Percentiles rank a stretch among this genome's conserved stretches.
Evolutionary conservation across 768 basidiomycete species (phyloP).

Genomic region (Coprinellus aureogranulatus): DNA sequence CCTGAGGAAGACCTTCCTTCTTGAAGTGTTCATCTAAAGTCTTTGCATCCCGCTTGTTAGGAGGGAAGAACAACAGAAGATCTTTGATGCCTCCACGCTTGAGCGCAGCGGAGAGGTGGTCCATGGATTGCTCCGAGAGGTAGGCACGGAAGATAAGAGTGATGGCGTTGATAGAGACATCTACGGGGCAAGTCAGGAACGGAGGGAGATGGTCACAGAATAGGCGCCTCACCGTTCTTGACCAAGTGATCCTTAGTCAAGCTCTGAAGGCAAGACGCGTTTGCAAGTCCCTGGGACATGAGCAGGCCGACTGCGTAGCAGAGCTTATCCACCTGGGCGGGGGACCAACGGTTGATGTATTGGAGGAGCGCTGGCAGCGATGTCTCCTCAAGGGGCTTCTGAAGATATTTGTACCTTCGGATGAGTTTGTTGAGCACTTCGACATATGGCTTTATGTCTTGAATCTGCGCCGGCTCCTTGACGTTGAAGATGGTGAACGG

Average conservation of each 20-base stretch:
- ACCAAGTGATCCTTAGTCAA: slow-evolving; percentile 92
- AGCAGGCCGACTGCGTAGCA: slow-evolving; percentile 78
- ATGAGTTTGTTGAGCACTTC: slow-evolving; percentile 96
- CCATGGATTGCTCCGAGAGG: slow-evolving; percentile 81
- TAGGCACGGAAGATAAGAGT: slow-evolving; percentile 80
- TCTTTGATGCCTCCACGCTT: slow-evolving; percentile 86
- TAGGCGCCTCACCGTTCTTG: slow-evolving; percentile 71
- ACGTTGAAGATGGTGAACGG: slow-evolving; percentile 88
- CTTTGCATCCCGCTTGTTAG: slow-evolving; percentile 72
- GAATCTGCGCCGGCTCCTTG: slow-evolving; percentile 72
- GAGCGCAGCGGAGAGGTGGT: slow-evolving; percentile 79
- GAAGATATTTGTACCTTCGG: slow-evolving; percentile 98
- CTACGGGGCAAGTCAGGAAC: slow-evolving; percentile 34
- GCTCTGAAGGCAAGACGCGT: slow-evolving; percentile 72
- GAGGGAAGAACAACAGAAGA: slow-evolving; percentile 82
- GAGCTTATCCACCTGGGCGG: slow-evolving; percentile 77
- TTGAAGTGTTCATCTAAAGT: slow-evolving; percentile 85
- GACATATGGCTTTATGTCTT: slow-evolving; percentile 89
- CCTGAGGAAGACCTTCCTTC: slow-evolving; percentile 67
- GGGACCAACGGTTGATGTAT: slow-evolving; percentile 83
- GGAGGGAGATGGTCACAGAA: slow-evolving; percentile 2
- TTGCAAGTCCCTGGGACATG: slow-evolving; percentile 79
- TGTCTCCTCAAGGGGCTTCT: slow-evolving; percentile 88
- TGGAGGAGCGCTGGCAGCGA: slow-evolving; percentile 83
- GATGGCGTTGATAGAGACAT: slow-evolving; percentile 73